A percentile compares a stretch with the other conserved stretches of the same genome.
Evolutionary conservation across 306 rosid species (phyloP).

Genomic region (Castanospermum australe): DNA sequence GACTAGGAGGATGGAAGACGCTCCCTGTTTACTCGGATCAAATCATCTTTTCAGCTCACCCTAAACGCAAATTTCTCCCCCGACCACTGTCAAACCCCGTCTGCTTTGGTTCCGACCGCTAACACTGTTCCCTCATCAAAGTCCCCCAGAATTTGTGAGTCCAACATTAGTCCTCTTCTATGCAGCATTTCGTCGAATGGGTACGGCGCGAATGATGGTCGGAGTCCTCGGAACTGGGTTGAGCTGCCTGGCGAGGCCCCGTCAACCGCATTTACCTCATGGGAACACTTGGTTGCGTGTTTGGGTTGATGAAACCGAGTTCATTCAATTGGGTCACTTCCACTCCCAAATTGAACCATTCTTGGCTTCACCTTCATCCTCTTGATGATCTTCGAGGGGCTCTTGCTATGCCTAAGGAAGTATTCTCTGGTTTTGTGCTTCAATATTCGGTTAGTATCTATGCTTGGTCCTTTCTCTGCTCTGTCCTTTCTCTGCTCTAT

Average conservation of each 20-base stretch:
- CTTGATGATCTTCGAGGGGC: slow-evolving; percentile 79
- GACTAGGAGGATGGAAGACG: no score
- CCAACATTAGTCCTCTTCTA: slow-evolving; percentile 24
- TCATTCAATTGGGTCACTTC: slow-evolving; percentile 77
- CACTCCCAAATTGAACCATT: slow-evolving; percentile 54
- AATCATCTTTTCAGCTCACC: no score
- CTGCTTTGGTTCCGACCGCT: neutral
- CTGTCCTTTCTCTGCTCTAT: no score
- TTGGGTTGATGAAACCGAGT: slow-evolving; percentile 61
- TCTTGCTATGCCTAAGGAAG: slow-evolving; percentile 76
- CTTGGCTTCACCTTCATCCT: slow-evolving; percentile 58
- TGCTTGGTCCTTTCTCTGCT: neutral
- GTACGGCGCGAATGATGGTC: slow-evolving; percentile 8
- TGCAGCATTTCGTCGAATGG: slow-evolving; percentile 65
- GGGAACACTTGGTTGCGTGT: slow-evolving; percentile 71
- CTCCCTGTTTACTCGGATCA: neutral
- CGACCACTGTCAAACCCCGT: neutral
- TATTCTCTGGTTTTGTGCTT: slow-evolving; percentile 67
- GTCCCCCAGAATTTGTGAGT: neutral
- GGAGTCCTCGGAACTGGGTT: slow-evolving; percentile 58
- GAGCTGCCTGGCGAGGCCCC: slow-evolving; percentile 50
- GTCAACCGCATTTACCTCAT: slow-evolving; percentile 73
- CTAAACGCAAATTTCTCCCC: slow-evolving; percentile 10
- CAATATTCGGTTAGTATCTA: slow-evolving; percentile 68
- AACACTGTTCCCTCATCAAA: neutral